Evolutionary conservation across 2,329 filamentous ascomycete species (phyloP), one percentile per base, ranked within the genome.

Genomic region (Fusarium heterosporum): DNA sequence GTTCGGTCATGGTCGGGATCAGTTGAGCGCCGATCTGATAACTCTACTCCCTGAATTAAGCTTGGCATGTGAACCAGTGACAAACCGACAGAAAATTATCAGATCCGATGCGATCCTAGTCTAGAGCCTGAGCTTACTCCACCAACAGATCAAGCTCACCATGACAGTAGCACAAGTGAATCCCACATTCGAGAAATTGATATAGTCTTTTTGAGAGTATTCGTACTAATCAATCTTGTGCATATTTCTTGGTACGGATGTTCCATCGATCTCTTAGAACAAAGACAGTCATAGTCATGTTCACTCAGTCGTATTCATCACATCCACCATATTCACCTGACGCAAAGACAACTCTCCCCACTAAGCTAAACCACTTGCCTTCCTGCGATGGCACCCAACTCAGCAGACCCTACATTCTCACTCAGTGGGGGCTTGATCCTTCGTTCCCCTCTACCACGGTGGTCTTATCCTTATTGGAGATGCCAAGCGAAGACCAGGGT

Each of bases 21-120:
- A 34, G 13, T 40, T 55, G 38, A 26, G 40, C 22, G 61, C 59
- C 49, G 52, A 68, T 68, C 65, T 61, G 65, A 66, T 66, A 68
- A 69, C 47, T 30, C 25, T 16, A 25, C 16, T 13, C 25, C 29
- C 51, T 11, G n/a, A 47, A 45, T 22, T 34, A 30, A 30, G 22
- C 36, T 50, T 40, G 28, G 13, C 58, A 25, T 39, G n/a, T 30
- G 29, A 38, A 36, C 45, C 40, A 63, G 51, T 58, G 11, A 47
- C 28, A 46, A 38, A 56, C 26, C n/a, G 38, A 47, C 25, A 57
- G n/a, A 70, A 66, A 73, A 74, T 78, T 78, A 78, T 78, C 77
- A 77, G 77, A 78, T 78, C 77, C 75, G 73, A 73, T 28, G n/a
- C n/a, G 16, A 69, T 58, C 63, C 69, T 55, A 55, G 50, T 36